Percentiles rank a stretch among this genome's conserved stretches.
phyloP scores from a whole-genome alignment of 2,329 filamentous ascomycete species.

The Phialemoniopsis sp. region DNA sequence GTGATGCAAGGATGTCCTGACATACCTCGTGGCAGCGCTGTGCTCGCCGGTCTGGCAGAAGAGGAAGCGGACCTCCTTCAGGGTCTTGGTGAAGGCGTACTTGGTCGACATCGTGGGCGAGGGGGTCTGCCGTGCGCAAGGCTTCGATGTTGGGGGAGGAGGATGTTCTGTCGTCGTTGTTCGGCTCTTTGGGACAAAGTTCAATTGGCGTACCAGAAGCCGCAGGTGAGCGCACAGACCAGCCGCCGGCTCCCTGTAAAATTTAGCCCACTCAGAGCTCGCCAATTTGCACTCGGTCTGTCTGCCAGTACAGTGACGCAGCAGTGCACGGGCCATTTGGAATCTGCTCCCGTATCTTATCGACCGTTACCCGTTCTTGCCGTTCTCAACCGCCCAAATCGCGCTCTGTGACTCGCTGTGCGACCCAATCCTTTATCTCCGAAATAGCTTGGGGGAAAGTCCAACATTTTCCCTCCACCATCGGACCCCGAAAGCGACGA shows the following conservation, averaged over 20 bases:
- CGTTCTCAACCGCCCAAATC: too few species aligned
- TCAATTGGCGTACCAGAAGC: too few species aligned
- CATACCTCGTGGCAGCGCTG: conserved; percentile 83
- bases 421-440: too few species aligned
- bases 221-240: too few species aligned
- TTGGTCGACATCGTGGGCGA: conserved; percentile 72
- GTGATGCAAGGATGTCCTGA: conserved; percentile 9
- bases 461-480: too few species aligned
- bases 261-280: too few species aligned
- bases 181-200: too few species aligned
- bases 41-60: conserved; percentile 94
- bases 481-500: not conserved
- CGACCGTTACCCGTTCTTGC: too few species aligned
- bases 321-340: not conserved
- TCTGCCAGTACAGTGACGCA: not conserved
- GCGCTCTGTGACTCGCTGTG: not conserved
- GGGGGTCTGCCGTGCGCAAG: conserved; percentile 1
- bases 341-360: too few species aligned
- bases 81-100: conserved; percentile 82
- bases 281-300: not conserved
- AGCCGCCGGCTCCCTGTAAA: conserved; percentile 6
- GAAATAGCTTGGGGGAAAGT: conserved; percentile 11
- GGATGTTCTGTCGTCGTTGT: too few species aligned
- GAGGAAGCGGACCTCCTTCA: conserved; percentile 95
- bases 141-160: conserved; percentile 2